Base-by-base conservation (phyloP, 2,329 filamentous ascomycete species). In the Pezicula radicicola region DNA sequence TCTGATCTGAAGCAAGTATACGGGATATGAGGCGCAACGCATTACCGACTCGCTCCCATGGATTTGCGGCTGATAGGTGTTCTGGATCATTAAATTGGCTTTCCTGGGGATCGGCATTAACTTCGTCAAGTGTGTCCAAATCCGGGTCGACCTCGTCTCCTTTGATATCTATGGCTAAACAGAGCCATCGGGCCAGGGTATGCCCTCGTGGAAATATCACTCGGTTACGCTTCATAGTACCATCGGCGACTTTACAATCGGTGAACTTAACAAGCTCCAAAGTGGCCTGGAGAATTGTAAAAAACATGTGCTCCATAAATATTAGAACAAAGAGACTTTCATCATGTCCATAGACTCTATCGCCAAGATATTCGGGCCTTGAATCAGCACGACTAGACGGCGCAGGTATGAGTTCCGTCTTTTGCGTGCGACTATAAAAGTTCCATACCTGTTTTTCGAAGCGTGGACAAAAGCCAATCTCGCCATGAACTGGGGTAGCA, bases 221-320 rank as follows among this genome's bases (percentile, higher is more conserved):
- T 10, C 78, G 76, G 16, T 73, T 84, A 52, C 75, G 80, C 13
- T 72, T 71, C 63, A 87, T 77, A 46, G 84, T 86, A 1, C 86
- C 86, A 56, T 85, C 81, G 5, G 74, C 72, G 3, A 77, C 74
- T 54, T 81, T 81, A 3, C 71, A 68, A 55, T 91, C 86, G 2
- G 84, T 84, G 60, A 81, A 89, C 10, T 74, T 70, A 7, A 87
- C 82, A 33, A 90, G 76, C 4, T 81, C 76, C 19, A 86, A 70
- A 4, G 88, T 77, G 0, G 81, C 77, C 49, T 78, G 75, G 15
- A 79, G 81, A 1, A 82, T 72, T 0, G 75, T 77, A 57, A 77
- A 74, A 2, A 85, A 70, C 25, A 91, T 70, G 60, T 85, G 88
- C 59, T 90, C 84, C 69, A 90, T 81, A 69, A 84, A 82, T 5